Evolutionary conservation across 768 basidiomycete species (phyloP).

Genomic region (Hortiboletus campestris): DNA sequence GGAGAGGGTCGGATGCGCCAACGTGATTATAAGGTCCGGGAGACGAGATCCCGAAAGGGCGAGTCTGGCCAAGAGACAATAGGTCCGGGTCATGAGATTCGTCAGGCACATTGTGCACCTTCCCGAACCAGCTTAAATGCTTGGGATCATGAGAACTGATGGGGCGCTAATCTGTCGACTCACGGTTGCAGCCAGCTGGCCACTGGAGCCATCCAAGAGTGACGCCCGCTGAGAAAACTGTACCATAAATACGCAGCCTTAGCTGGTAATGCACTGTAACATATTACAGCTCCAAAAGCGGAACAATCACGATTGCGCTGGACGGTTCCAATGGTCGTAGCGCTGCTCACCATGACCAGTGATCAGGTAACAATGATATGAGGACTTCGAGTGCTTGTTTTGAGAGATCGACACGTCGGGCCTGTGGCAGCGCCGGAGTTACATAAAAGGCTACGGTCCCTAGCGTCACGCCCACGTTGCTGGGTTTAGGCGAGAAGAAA

Average conservation of each 20-base stretch:
- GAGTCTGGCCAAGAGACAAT: constrained; percentile 1
- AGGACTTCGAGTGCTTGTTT: not conserved
- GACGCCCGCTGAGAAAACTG: not conserved
- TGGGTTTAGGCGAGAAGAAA: not conserved
- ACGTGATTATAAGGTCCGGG: not conserved
- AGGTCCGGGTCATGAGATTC: not conserved
- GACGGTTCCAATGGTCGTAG: not conserved
- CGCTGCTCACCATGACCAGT: not conserved
- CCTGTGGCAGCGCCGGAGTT: not conserved
- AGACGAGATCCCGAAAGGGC: not conserved
- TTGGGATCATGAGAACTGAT: not conserved
- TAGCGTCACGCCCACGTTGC: not conserved
- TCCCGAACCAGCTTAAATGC: not conserved
- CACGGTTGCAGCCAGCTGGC: too few relatives aligned
- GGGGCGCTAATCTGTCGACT: not conserved
- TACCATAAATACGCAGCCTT: too few relatives aligned
- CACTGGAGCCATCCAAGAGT: too few relatives aligned
- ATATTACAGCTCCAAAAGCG: not conserved
- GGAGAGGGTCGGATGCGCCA: not conserved
- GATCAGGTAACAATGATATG: not conserved
- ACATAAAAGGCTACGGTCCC: not conserved
- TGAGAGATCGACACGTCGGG: not conserved
- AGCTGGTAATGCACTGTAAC: not conserved
- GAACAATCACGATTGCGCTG: not conserved
- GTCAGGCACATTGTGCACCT: not conserved